Conservation (phyloP, 192 early-diverging fungal genomes). For the Coemansia sp. region DNA sequence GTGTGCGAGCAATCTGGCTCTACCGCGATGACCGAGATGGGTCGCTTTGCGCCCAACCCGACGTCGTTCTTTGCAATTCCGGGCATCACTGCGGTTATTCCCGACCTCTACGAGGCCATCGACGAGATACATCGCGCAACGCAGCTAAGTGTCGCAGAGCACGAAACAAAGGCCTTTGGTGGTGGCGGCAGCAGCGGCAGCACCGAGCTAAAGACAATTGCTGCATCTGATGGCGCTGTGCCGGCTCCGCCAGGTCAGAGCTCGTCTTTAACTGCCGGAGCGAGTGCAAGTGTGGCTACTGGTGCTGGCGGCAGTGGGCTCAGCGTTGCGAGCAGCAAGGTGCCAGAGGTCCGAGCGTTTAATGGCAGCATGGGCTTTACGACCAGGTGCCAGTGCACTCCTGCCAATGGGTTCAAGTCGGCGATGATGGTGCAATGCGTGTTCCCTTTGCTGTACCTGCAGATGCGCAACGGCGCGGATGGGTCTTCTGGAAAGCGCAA, state of each 20-base stretch:
- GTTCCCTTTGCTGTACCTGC: constrained; percentile 32
- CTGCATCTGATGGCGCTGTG: background rate
- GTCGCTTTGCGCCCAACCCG: constrained; percentile 41
- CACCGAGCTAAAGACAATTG: background rate
- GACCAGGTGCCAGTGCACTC: constrained; percentile 33
- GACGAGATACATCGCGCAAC: constrained; percentile 49
- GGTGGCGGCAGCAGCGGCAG: too few species aligned
- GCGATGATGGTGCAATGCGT: constrained; percentile 42
- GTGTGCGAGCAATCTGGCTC: constrained; percentile 12
- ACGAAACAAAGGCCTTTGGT: background rate
- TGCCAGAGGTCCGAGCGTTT: constrained; percentile 31
- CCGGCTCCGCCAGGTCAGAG: background rate
- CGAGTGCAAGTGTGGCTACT: background rate
- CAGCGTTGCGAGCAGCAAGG: background rate
- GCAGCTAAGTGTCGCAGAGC: constrained; percentile 20
- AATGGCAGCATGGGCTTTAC: constrained; percentile 36
- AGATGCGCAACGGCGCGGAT: constrained; percentile 18
- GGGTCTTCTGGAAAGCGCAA: background rate
- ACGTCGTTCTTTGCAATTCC: constrained; percentile 50
- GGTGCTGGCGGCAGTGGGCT: background rate
- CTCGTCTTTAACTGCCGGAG: background rate
- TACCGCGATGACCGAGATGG: constrained; percentile 28
- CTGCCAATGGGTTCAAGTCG: constrained; percentile 26
- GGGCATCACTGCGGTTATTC: constrained; percentile 41
- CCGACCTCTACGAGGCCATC: constrained; percentile 49